Evolutionary conservation across 2,329 filamentous ascomycete species (phyloP).

Genomic region (Exophiala spinifera): DNA sequence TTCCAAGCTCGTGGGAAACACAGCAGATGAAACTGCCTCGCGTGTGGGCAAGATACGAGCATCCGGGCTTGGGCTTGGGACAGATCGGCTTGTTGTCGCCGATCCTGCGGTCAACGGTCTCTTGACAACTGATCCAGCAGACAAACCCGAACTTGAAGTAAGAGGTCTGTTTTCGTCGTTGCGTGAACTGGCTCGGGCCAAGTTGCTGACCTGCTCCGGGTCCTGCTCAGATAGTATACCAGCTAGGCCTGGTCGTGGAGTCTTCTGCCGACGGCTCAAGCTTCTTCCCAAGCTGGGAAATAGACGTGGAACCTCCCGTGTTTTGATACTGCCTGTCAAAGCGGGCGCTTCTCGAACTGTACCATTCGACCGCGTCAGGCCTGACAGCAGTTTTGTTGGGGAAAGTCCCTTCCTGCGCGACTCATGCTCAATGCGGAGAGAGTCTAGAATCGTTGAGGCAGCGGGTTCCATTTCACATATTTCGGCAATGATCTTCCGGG

Average conservation of each 20-base stretch:
- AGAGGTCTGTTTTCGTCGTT: conserved; percentile 28
- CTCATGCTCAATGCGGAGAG: conserved; percentile 29
- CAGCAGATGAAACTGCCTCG: conserved; percentile 1
- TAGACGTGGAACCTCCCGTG: conserved; percentile 25
- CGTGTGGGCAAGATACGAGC: not conserved
- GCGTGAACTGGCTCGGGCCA: conserved; percentile 4
- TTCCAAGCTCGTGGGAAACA: conserved; percentile 13
- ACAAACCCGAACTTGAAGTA: conserved; percentile 23
- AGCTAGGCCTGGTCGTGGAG: conserved; percentile 20
- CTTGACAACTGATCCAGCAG: conserved; percentile 16
- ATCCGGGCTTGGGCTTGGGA: conserved; percentile 17
- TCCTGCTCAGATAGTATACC: conserved; percentile 28
- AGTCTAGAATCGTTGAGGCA: conserved; percentile 40
- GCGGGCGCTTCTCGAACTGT: conserved; percentile 28
- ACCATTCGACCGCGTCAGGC: conserved; percentile 25
- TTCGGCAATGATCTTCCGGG: conserved; percentile 88
- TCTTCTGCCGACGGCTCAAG: conserved; percentile 25
- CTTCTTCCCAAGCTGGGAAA: conserved; percentile 27
- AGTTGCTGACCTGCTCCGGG: conserved; percentile 26
- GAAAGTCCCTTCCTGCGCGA: conserved; percentile 22
- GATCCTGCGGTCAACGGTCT: conserved; percentile 23
- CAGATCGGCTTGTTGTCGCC: conserved; percentile 19
- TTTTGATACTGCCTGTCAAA: conserved; percentile 21
- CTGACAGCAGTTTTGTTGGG: conserved; percentile 28
- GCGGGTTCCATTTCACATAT: conserved; percentile 90